Evolutionary conservation across 2,329 filamentous ascomycete genomes (phyloP).

Genomic region (Alternaria sp.): DNA sequence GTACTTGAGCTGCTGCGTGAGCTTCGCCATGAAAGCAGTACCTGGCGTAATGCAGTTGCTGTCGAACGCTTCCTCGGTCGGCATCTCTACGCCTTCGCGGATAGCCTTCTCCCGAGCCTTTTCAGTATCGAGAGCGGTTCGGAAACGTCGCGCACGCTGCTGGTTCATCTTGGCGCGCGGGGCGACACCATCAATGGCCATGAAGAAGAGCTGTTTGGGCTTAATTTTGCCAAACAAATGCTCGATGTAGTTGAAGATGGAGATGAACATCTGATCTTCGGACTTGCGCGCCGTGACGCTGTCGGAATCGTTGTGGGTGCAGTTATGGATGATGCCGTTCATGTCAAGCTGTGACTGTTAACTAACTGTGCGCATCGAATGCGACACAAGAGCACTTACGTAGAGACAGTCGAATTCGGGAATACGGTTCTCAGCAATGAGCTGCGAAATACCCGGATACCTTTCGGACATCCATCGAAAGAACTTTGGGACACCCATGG

Average conservation of each 20-base stretch:
- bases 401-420: conserved; percentile 99
- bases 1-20: conserved; percentile 93
- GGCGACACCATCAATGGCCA: conserved; percentile 98
- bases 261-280: conserved; percentile 99
- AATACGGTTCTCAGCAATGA: conserved; percentile 98
- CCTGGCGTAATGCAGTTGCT: conserved; percentile 99
- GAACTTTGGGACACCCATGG: conserved; percentile 85
- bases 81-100: conserved; percentile 86
- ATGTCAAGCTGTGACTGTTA: conserved; percentile 74
- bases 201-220: conserved; percentile 97
- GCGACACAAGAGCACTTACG: conserved; percentile 56
- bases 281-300: conserved; percentile 91
- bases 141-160: conserved; percentile 92
- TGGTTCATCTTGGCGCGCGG: conserved; percentile 99
- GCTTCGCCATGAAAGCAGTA: conserved; percentile 97
- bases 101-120: conserved; percentile 92
- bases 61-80: conserved; percentile 94
- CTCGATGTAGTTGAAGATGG: conserved; percentile 99
- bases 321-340: conserved; percentile 99
- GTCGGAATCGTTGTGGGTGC: conserved; percentile 95
- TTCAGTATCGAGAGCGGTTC: conserved; percentile 91
- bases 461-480: conserved; percentile 99
- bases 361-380: conserved; percentile 21
- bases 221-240: conserved; percentile 99
- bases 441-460: conserved; percentile 96